Evolutionary conservation across 805 yeast species (phyloP).

Genomic region (Debaryomyces prosopidis): DNA sequence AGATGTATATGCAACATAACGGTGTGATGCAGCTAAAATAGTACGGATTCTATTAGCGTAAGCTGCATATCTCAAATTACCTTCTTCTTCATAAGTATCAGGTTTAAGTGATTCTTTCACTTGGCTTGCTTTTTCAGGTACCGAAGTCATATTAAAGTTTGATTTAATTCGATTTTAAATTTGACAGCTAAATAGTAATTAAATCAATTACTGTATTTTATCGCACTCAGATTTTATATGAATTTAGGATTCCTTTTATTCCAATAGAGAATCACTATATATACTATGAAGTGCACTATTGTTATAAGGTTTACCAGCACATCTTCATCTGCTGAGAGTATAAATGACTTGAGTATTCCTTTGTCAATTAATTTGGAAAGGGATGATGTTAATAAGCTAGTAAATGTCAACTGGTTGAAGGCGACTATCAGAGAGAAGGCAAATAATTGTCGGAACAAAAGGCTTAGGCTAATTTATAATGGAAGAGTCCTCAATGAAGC

Average conservation of each 20-base stretch:
- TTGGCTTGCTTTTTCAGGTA: constrained; percentile 4
- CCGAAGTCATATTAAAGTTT: background rate
- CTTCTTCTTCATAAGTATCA: constrained; percentile 17
- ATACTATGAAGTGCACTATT: constrained; percentile 22
- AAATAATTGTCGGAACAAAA: constrained; percentile 31
- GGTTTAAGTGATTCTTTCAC: constrained; percentile 6
- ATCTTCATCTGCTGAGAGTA: constrained; percentile 14
- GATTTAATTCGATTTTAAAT: no score
- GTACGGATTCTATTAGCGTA: constrained; percentile 76
- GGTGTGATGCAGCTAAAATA: constrained; percentile 67
- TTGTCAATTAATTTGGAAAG: constrained; percentile 24
- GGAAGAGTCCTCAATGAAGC: constrained; percentile 64
- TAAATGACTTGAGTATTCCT: constrained; percentile 30
- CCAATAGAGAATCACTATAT: no score
- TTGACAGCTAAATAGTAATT: no score
- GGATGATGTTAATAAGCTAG: constrained; percentile 32
- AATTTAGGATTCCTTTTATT: no score
- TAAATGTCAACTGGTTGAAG: constrained; percentile 32
- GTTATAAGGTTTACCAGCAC: constrained; percentile 33
- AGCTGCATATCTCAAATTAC: constrained; percentile 70
- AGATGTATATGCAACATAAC: constrained; percentile 84
- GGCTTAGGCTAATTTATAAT: constrained; percentile 66
- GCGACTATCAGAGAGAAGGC: constrained; percentile 27
- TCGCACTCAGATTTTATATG: no score
- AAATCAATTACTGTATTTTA: no score